A percentile compares a stretch with the other conserved stretches of the same genome.
phyloP scores from a whole-genome alignment of 2,329 filamentous ascomycete species.

The Cladobotryum protrusum region DNA sequence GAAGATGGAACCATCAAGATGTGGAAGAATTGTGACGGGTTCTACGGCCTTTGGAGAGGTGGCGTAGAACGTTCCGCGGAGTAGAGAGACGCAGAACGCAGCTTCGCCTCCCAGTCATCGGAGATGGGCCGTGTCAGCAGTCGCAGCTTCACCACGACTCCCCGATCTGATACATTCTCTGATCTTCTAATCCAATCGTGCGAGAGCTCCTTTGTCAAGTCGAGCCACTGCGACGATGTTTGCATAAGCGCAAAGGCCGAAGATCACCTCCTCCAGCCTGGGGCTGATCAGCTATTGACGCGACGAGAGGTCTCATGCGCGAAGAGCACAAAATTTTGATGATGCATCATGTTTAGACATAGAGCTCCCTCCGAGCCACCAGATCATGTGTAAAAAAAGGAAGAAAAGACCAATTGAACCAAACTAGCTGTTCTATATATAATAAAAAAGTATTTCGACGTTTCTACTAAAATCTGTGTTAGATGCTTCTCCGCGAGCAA shows the following conservation, averaged over 20 bases:
- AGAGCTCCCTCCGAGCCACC: constrained; percentile 7
- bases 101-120: constrained; percentile 15
- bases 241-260: neutral
- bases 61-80: constrained; percentile 33
- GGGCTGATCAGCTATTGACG: neutral
- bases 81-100: constrained; percentile 28
- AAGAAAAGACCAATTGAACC: neutral
- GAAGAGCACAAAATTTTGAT: neutral
- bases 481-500: too few relatives aligned
- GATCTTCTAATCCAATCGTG: neutral
- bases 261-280: neutral
- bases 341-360: constrained; percentile 5
- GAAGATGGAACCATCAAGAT: constrained; percentile 98
- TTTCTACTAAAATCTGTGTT: too few relatives aligned
- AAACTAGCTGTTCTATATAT: too few relatives aligned
- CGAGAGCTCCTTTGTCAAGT: constrained; percentile 6
- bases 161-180: constrained; percentile 5
- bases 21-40: constrained; percentile 65
- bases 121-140: constrained; percentile 12
- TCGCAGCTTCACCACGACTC: constrained; percentile 13
- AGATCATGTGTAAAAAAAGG: neutral
- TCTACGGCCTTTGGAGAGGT: constrained; percentile 58
- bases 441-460: too few relatives aligned
- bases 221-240: neutral
- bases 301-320: neutral